A percentile compares a stretch with the other conserved stretches of the same genome.
Conservation (phyloP, 139 green algal species). For the Marvania coccoides region DNA sequence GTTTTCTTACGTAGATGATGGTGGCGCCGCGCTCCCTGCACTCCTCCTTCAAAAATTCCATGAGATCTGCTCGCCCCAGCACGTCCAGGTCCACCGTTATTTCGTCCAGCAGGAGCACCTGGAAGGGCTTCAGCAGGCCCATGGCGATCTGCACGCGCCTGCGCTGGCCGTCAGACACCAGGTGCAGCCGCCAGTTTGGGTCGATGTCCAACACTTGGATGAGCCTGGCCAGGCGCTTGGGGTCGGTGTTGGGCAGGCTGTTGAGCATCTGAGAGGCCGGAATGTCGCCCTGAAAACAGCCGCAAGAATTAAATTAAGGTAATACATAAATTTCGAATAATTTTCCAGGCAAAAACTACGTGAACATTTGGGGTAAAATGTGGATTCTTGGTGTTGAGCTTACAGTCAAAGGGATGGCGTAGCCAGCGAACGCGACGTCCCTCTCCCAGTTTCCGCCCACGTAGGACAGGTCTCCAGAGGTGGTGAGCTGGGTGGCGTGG, state of each 20-base stretch:
- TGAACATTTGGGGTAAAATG: not conserved
- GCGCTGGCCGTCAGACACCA: slow-evolving; percentile 86
- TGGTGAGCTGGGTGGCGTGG: slow-evolving; percentile 81
- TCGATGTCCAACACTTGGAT: slow-evolving; percentile 85
- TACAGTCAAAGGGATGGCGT: slow-evolving; percentile 73
- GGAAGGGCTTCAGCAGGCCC: slow-evolving; percentile 76
- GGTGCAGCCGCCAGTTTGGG: slow-evolving; percentile 68
- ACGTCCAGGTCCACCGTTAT: slow-evolving; percentile 98
- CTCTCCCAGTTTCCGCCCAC: slow-evolving; percentile 90
- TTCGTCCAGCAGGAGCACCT: slow-evolving; percentile 84
- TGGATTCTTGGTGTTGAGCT: not conserved
- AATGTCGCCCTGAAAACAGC: slow-evolving; percentile 86
- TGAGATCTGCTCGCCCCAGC: slow-evolving; percentile 81
- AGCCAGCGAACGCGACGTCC: slow-evolving; percentile 89
- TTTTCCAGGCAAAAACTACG: not conserved
- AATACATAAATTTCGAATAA: not conserved
- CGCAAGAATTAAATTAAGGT: too few relatives aligned
- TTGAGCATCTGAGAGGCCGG: slow-evolving; percentile 82
- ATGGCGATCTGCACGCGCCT: slow-evolving; percentile 87
- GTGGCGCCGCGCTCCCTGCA: slow-evolving; percentile 52
- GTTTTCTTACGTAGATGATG: slow-evolving; percentile 83
- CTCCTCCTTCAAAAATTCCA: slow-evolving; percentile 78
- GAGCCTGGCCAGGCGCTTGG: slow-evolving; percentile 47
- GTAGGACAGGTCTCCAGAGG: slow-evolving; percentile 75
- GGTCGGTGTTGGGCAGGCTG: slow-evolving; percentile 55